Evolutionary conservation across 352 stramenopile genomes (phyloP), one percentile per base, ranked within the genome.

Genomic region (Pythium dissimile): DNA sequence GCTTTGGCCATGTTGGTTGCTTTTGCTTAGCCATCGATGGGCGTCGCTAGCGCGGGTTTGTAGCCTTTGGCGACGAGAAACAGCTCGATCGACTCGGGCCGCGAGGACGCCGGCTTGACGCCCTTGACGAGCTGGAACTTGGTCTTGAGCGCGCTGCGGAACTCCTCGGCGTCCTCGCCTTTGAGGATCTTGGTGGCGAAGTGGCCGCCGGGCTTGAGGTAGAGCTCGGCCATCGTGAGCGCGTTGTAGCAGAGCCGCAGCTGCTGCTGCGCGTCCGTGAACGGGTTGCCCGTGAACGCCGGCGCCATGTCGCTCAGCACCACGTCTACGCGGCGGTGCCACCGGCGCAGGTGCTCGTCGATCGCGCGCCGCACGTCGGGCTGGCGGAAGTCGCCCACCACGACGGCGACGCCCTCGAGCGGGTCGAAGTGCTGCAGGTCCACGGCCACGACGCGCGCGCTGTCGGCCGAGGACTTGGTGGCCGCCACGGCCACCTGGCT

Each of bases 251-350:
- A 94, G 21, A 96, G 72, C n/a, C 86, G 70, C 37, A 96, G 57
- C 58, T 94, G 85, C 24, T 79, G 69, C 46, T 94, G 77, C 38
- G 80, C 82, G 69, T 96, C 86, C 4, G 71, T 73, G 41, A 90
- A 69, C 53, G 84, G 83, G 41, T 80, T 86, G 41, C 86, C 86
- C 4, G 80, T 84, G 67, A 94, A 94, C 35, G 79, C 82, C 37
- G 86, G 84, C 42, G 86, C 86, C 86, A 96, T 96, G 73, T 96
- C 86, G 56, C 86, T 95, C 23, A 96, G 73, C 47, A 96, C 80
- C 21, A 94, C 84, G 62, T 92, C 80, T 9, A 60, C 86, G 26
- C 76, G 64, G 32, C 77, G 72, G 10, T 34, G 50, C 35, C 6
- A 30, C 3, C 68, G 68, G 23, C 39, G 55, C 21, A 94, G 62